phyloP scores from a whole-genome alignment of 345 rosid species.

The Dipteronia sinensis region DNA sequence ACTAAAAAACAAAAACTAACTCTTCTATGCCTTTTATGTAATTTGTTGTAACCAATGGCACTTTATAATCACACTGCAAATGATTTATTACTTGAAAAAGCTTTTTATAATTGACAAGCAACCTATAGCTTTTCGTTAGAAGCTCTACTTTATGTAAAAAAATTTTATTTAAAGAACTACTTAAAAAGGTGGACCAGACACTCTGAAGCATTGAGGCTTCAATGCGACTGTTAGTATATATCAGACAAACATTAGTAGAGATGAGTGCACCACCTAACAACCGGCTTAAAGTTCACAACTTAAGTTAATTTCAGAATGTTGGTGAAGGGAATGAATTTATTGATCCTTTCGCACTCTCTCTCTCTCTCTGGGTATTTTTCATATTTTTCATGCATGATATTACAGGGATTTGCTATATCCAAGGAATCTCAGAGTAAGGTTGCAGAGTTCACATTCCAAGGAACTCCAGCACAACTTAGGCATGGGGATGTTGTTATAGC shows the following conservation, averaged over 20 bases:
- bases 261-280: neutral
- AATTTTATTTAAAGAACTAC: no score
- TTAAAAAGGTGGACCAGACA: no score
- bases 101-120: no score
- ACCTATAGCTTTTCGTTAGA: no score
- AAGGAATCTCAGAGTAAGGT: slow-evolving; percentile 79
- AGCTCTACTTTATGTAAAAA: no score
- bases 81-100: neutral
- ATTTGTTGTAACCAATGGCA: neutral
- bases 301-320: neutral
- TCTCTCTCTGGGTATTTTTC: neutral
- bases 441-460: slow-evolving; percentile 65
- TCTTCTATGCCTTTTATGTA: neutral
- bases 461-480: slow-evolving; percentile 65
- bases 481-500: slow-evolving; percentile 96
- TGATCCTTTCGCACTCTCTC: neutral
- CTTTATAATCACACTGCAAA: neutral
- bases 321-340: neutral
- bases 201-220: no score
- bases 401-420: slow-evolving; percentile 80
- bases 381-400: slow-evolving; percentile 11
- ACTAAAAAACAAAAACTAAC: neutral
- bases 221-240: no score
- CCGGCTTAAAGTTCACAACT: neutral
- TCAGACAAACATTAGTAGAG: no score